Base-by-base conservation (phyloP, 164 flowering plant genomes). In the Echeveria elegans region DNA sequence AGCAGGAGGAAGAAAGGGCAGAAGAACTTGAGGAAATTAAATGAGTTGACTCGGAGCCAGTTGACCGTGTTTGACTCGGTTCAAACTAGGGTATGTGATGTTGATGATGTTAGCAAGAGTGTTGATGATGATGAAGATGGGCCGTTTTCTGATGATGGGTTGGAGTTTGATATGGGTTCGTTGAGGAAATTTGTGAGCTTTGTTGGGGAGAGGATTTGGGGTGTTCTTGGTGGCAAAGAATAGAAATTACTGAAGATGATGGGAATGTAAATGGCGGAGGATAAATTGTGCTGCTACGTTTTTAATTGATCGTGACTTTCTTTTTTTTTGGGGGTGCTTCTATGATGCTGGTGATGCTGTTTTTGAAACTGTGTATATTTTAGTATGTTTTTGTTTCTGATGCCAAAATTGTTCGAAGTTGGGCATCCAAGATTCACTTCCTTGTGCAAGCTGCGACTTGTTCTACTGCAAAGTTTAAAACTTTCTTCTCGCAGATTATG, bases 131-230 rank as follows among this genome's bases (percentile, higher is more conserved):
- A 48, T 36, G 70, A 48, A 6, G 68, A 45, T 43, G 68, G 53
- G 28, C 40, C 5, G 19, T 29, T 21, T 7, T 75, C 56, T 60
- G 78, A 31, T 31, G 79, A 67, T 24, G 75, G 34, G 11, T 34
- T 24, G 38, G 80, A 71, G 41, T 73, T 62, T 48, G 83, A 82
- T 48, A 79, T 71, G 64, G 86, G 90, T 10, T 77, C 89, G 0
- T 81, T 87, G 59, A 80, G 83, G 70, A 84, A 75, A 63, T 52
- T 89, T 37, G 78, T 84, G 72, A 82, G 79, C 59, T 84, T 80
- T 53, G 69, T 89, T 63, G 89, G 94, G 0, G 94, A 83, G 68
- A 86, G 71, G 69, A 72, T 88, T 65, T 86, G 86, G 88, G 78
- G 84, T 45, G 85, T 79, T 71, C 38, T 56, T 84, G 82, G 82